Conservation (phyloP, 2,329 filamentous ascomycete species). For the Pestalotiopsis sp. region DNA sequence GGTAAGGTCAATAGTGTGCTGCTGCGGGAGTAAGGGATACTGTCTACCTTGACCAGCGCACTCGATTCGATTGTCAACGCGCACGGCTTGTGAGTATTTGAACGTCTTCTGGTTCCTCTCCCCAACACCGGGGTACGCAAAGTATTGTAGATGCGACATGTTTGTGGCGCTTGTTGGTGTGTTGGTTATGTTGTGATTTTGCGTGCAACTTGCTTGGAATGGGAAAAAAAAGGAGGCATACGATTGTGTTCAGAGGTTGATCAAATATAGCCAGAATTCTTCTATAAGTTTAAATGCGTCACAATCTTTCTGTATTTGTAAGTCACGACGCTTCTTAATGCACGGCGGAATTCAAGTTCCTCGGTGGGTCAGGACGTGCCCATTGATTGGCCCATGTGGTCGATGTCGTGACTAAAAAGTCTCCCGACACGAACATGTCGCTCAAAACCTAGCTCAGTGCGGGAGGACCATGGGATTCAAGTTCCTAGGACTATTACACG, state of each 20-base stretch:
- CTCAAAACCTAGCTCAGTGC: too few relatives aligned
- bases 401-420: too few relatives aligned
- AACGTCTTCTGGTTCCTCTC: slow-evolving; percentile 30
- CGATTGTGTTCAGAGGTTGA: too few relatives aligned
- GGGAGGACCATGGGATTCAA: too few relatives aligned
- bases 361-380: not conserved
- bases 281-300: not conserved
- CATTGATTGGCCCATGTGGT: not conserved
- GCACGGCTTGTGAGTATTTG: slow-evolving; percentile 48
- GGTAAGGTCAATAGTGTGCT: not conserved
- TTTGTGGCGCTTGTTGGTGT: not conserved
- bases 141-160: slow-evolving; percentile 35
- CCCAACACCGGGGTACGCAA: slow-evolving; percentile 29
- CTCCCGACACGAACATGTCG: too few relatives aligned
- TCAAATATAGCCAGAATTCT: not conserved
- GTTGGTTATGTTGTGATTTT: not conserved
- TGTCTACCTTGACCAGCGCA: slow-evolving; percentile 44
- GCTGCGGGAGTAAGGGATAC: not conserved
- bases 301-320: not conserved
- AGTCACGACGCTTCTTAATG: not conserved
- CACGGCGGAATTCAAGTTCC: not conserved
- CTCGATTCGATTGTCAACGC: slow-evolving; percentile 49
- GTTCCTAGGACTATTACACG: too few relatives aligned
- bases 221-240: too few relatives aligned
- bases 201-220: not conserved